Percentiles rank a stretch among this genome's conserved stretches.
These are phyloP conservation scores for Gastrodia elata DNA, from an alignment of 106 monocot species.

Conservation along the genomic window DNA sequence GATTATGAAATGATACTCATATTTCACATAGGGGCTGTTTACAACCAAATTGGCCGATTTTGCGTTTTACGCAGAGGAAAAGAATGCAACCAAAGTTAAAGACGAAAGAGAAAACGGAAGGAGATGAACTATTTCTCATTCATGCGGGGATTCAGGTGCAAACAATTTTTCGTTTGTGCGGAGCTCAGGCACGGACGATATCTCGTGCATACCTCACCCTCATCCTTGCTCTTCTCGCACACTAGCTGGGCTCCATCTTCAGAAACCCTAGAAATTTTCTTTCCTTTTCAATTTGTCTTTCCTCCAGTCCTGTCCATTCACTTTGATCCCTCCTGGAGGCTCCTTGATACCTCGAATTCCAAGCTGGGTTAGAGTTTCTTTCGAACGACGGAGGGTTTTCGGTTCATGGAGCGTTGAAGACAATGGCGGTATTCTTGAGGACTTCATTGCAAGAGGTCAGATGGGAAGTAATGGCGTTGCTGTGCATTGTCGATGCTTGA, in stretches of 20 bases:
- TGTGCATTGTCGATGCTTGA: constrained; percentile 93
- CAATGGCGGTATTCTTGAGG: constrained; percentile 56
- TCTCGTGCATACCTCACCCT: constrained; percentile 5
- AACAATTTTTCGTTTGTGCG: no score
- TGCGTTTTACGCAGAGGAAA: no score
- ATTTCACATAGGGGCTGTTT: no score
- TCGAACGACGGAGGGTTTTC: not conserved
- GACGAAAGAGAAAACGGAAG: no score
- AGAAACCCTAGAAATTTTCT: constrained; percentile 13
- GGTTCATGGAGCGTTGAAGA: constrained; percentile 15
- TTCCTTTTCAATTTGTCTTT: not conserved
- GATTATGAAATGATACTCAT: no score
- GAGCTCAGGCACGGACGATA: no score
- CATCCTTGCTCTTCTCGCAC: not conserved
- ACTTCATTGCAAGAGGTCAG: constrained; percentile 93
- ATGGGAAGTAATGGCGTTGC: constrained; percentile 99
- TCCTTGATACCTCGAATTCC: not conserved
- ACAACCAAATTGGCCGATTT: no score
- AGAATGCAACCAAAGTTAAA: no score
- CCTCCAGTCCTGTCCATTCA: not conserved
- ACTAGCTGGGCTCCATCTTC: not conserved
- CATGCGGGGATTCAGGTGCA: no score
- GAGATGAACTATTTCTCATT: no score
- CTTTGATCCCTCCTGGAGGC: not conserved
- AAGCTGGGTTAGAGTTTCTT: constrained; percentile 7